phyloP scores from a whole-genome alignment of 2,329 filamentous ascomycete species.

The Penicillium polonicum region DNA sequence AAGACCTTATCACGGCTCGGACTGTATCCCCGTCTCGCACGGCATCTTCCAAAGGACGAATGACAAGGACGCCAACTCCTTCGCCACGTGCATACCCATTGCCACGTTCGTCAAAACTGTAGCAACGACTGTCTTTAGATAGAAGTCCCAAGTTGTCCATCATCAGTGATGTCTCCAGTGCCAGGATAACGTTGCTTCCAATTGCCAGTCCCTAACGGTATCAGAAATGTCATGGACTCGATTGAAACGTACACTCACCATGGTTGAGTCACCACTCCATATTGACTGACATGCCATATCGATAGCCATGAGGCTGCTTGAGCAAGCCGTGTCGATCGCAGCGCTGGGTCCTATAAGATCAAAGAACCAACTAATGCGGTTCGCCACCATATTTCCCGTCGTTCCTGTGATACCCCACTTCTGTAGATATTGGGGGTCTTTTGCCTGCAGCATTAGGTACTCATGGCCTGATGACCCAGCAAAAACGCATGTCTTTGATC shows the following conservation, averaged over 20 bases:
- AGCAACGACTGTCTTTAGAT: slow-evolving; percentile 9
- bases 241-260: neutral
- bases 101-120: slow-evolving; percentile 37
- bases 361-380: slow-evolving; percentile 30
- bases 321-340: slow-evolving; percentile 32
- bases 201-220: neutral
- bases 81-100: slow-evolving; percentile 10
- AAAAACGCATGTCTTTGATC: slow-evolving; percentile 36
- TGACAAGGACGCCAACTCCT: slow-evolving; percentile 6
- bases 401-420: slow-evolving; percentile 29
- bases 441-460: slow-evolving; percentile 25
- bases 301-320: slow-evolving; percentile 27
- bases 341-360: slow-evolving; percentile 32
- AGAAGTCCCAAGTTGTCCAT: slow-evolving; percentile 9
- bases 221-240: neutral
- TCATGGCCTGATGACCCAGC: slow-evolving; percentile 33
- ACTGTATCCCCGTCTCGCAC: slow-evolving; percentile 43
- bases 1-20: slow-evolving; percentile 36
- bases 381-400: slow-evolving; percentile 31
- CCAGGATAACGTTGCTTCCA: neutral
- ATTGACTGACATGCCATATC: slow-evolving; percentile 19
- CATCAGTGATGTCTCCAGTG: neutral
- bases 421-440: slow-evolving; percentile 20
- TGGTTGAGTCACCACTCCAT: slow-evolving; percentile 6
- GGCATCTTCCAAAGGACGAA: slow-evolving; percentile 43